These are phyloP conservation scores for Amniculicola lignicola DNA, from an alignment of 495 filamentous ascomycete genomes.

Conservation along the genomic window DNA sequence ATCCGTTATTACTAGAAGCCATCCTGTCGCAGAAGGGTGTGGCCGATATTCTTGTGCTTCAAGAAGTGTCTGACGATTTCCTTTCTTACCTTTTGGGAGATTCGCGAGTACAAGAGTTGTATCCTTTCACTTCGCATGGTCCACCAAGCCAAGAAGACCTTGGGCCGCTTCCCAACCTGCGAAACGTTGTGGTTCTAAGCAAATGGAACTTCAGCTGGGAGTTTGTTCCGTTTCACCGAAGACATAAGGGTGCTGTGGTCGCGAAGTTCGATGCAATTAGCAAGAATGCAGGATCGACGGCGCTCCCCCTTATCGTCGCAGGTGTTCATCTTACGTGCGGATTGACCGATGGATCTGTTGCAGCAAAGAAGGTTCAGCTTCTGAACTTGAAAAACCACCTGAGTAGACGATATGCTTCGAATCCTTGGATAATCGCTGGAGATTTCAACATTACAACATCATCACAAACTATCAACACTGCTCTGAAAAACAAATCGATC, in stretches of 20 bases:
- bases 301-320: conserved; percentile 46
- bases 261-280: conserved; percentile 42
- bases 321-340: conserved; percentile 55
- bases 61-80: conserved; percentile 59
- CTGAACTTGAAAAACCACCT: conserved; percentile 47
- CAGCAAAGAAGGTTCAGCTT: conserved; percentile 50
- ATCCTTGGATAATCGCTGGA: conserved; percentile 54
- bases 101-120: conserved; percentile 44
- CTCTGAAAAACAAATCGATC: conserved; percentile 47
- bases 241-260: conserved; percentile 53
- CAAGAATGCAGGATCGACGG: conserved; percentile 10
- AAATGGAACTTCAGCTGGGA: conserved; percentile 51
- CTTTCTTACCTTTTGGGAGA: conserved; percentile 50
- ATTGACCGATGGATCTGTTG: conserved; percentile 52
- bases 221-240: conserved; percentile 45
- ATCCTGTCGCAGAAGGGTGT: conserved; percentile 41
- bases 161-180: conserved; percentile 50
- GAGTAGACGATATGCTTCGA: conserved; percentile 33
- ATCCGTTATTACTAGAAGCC: conserved; percentile 49
- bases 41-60: conserved; percentile 52
- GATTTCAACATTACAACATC: conserved; percentile 60
- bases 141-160: conserved; percentile 49
- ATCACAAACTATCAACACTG: conserved; percentile 47
- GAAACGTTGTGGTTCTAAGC: conserved; percentile 55
- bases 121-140: conserved; percentile 51